phyloP scores from a whole-genome alignment of 2,329 filamentous ascomycete species.

The Penicillium sp. region DNA sequence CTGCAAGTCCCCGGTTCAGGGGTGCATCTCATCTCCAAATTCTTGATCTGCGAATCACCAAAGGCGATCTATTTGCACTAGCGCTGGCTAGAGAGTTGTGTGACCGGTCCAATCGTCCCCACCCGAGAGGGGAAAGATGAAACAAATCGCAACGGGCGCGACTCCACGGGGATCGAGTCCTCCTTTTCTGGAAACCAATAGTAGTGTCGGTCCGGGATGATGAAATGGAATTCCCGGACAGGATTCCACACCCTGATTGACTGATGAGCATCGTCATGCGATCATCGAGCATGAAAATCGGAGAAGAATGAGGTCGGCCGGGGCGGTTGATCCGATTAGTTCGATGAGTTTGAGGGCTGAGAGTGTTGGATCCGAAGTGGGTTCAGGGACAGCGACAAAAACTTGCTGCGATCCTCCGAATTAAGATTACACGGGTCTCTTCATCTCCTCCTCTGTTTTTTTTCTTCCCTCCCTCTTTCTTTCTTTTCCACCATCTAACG shows the following conservation, averaged over 20 bases:
- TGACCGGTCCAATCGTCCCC: slow-evolving; percentile 16
- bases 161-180: neutral
- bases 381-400: slow-evolving; percentile 11
- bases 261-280: slow-evolving; percentile 1
- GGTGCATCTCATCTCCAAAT: neutral
- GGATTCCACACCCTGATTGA: slow-evolving; percentile 5
- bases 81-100: neutral
- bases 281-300: slow-evolving; percentile 7
- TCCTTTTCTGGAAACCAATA: neutral
- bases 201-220: neutral
- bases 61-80: slow-evolving; percentile 14
- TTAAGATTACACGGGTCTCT: slow-evolving; percentile 14
- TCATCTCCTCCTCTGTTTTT: neutral
- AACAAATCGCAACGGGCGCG: slow-evolving; percentile 7
- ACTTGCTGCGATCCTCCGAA: slow-evolving; percentile 13
- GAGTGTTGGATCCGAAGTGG: slow-evolving; percentile 13
- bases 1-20: slow-evolving; percentile 4
- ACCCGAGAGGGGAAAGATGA: slow-evolving; percentile 7
- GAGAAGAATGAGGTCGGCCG: neutral
- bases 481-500: neutral
- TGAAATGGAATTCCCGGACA: neutral
- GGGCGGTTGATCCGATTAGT: neutral
- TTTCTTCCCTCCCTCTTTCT: slow-evolving; percentile 3
- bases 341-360: neutral
- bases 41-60: neutral